Evolutionary conservation across 352 stramenopile genomes (phyloP).

Genomic region (Globisporangium yorkense): DNA sequence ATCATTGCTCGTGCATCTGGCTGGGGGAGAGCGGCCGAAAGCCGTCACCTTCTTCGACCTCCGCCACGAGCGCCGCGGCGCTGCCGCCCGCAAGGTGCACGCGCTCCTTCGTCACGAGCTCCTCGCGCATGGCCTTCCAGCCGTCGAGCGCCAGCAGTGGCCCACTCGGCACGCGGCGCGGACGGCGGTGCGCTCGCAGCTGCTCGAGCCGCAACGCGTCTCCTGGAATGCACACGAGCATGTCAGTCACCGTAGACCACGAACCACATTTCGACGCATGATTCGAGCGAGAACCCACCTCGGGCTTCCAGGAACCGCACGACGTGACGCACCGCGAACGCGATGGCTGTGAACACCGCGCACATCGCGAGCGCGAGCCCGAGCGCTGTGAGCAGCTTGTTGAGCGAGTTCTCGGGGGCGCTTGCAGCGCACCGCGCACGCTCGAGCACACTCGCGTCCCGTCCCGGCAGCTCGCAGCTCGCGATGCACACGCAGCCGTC

Average conservation of each 20-base stretch:
- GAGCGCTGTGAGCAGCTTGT: slow-evolving; percentile 7
- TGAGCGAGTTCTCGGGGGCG: neutral
- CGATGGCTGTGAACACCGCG: slow-evolving; percentile 2
- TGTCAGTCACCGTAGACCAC: neutral
- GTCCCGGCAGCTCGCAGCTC: slow-evolving; percentile 23
- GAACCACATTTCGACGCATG: too few species aligned
- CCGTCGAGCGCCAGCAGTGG: slow-evolving; percentile 37
- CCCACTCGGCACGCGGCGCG: slow-evolving; percentile 19
- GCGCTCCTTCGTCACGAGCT: slow-evolving; percentile 37
- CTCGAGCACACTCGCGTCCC: slow-evolving; percentile 18
- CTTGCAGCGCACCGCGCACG: neutral
- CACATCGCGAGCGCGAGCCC: slow-evolving; percentile 6
- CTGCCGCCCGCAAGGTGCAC: slow-evolving; percentile 15
- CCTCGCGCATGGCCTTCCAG: slow-evolving; percentile 46
- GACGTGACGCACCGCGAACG: slow-evolving; percentile 2
- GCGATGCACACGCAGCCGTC: slow-evolving; percentile 16
- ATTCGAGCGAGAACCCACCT: neutral
- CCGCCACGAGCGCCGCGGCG: neutral
- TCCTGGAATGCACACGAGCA: neutral
- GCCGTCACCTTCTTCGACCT: slow-evolving; percentile 17
- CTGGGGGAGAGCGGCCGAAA: slow-evolving; percentile 17
- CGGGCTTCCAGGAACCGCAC: slow-evolving; percentile 4
- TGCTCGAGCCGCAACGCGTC: slow-evolving; percentile 1
- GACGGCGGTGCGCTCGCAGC: slow-evolving; percentile 1
- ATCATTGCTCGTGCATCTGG: slow-evolving; percentile 3